phyloP scores from a whole-genome alignment of 805 yeast species.

The Yarrowia osloensis region DNA sequence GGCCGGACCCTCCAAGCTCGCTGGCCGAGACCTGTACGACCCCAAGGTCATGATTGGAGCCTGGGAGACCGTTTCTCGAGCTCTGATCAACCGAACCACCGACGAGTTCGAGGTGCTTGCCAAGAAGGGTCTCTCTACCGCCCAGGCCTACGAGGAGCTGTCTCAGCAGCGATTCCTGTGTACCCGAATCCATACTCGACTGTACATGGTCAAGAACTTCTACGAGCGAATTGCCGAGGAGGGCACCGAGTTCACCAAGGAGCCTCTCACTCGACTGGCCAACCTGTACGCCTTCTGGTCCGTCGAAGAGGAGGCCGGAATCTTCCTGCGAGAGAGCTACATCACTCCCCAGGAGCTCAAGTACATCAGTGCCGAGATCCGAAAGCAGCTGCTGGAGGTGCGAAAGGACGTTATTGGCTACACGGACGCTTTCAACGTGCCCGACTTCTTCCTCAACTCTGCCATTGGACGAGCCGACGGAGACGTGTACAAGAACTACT shows the following conservation, averaged over 20 bases:
- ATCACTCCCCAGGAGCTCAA: constrained; percentile 54
- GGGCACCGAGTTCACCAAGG: constrained; percentile 48
- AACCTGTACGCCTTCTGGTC: constrained; percentile 63
- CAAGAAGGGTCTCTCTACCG: constrained; percentile 36
- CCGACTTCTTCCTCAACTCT: constrained; percentile 79
- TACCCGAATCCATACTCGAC: constrained; percentile 46
- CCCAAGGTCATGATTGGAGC: constrained; percentile 40
- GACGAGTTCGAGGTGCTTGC: constrained; percentile 36
- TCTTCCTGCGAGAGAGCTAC: constrained; percentile 65
- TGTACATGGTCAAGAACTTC: constrained; percentile 44
- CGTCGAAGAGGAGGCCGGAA: constrained; percentile 71
- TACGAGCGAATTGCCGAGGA: constrained; percentile 42
- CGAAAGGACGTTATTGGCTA: constrained; percentile 73
- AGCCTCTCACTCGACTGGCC: constrained; percentile 56
- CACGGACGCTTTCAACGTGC: constrained; percentile 80
- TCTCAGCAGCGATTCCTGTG: constrained; percentile 47
- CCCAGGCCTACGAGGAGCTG: constrained; percentile 45
- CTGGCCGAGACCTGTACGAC: constrained; percentile 36
- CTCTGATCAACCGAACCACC: constrained; percentile 41
- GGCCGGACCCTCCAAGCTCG: constrained; percentile 31
- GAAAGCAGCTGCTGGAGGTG: constrained; percentile 51
- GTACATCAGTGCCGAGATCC: constrained; percentile 47
- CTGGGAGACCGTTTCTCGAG: constrained; percentile 44
- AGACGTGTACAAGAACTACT: constrained; percentile 78
- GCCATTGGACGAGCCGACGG: constrained; percentile 82